A percentile compares a stretch with the other conserved stretches of the same genome.
phyloP scores from a whole-genome alignment of 192 early-diverging fungal species.

The Chytriomyces confervae region DNA sequence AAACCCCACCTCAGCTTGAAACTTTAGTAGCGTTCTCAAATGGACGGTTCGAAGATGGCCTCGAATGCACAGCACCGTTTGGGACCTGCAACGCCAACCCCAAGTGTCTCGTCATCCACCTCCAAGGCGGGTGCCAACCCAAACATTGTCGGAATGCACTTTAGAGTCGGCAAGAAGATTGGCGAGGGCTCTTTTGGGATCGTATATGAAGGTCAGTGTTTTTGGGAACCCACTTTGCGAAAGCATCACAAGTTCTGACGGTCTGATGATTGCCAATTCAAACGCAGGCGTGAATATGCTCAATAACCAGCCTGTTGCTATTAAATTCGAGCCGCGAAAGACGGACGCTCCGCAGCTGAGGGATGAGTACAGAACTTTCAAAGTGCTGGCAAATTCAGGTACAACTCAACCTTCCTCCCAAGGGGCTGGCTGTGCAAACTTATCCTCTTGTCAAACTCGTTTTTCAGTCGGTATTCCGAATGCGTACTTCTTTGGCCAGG shows the following conservation, averaged over 20 bases:
- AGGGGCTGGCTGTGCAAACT: neutral
- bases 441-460: neutral
- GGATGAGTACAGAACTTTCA: slow-evolving; percentile 95
- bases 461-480: slow-evolving; percentile 80
- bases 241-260: neutral
- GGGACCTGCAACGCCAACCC: neutral
- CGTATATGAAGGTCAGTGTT: slow-evolving; percentile 90
- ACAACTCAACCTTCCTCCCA: neutral
- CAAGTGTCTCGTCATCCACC: slow-evolving; percentile 12
- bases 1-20: too few relatives aligned
- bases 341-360: slow-evolving; percentile 94
- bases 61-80: neutral
- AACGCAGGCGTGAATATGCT: slow-evolving; percentile 78
- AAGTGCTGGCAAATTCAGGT: slow-evolving; percentile 77
- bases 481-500: slow-evolving; percentile 96
- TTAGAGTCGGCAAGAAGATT: slow-evolving; percentile 93
- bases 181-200: slow-evolving; percentile 98
- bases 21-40: too few relatives aligned
- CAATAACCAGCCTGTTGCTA: slow-evolving; percentile 91
- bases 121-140: slow-evolving; percentile 12
- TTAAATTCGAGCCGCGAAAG: slow-evolving; percentile 98
- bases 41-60: neutral
- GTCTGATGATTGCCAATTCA: neutral
- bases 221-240: neutral
- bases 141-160: slow-evolving; percentile 96